A percentile compares a stretch with the other conserved stretches of the same genome.
phyloP scores from a whole-genome alignment of 1,139 yeast species.

The Yamadazyma sp. region DNA sequence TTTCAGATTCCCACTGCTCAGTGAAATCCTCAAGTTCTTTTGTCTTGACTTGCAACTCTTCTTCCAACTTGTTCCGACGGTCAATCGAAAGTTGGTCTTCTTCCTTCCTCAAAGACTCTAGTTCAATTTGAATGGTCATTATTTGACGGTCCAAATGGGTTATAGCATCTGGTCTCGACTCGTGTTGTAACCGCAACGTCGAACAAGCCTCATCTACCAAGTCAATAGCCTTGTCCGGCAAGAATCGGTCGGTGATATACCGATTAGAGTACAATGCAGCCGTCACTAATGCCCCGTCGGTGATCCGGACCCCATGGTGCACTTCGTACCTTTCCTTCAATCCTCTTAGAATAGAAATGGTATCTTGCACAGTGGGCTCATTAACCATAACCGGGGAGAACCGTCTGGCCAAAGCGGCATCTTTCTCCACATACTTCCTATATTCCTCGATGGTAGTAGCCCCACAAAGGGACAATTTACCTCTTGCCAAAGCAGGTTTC shows the following conservation, averaged over 20 bases:
- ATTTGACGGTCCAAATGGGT: slow-evolving; percentile 84
- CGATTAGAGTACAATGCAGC: slow-evolving; percentile 91
- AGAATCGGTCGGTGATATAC: slow-evolving; percentile 84
- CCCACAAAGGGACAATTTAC: slow-evolving; percentile 90
- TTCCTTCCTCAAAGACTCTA: slow-evolving; percentile 90
- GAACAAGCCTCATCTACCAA: slow-evolving; percentile 97
- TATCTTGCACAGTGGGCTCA: slow-evolving; percentile 92
- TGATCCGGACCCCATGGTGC: slow-evolving; percentile 96
- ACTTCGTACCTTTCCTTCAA: slow-evolving; percentile 92
- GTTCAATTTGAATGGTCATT: slow-evolving; percentile 92
- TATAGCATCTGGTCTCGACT: slow-evolving; percentile 93
- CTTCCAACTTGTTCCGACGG: slow-evolving; percentile 63
- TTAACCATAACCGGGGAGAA: slow-evolving; percentile 85
- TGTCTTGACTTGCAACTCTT: slow-evolving; percentile 60
- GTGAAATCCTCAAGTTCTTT: slow-evolving; percentile 70
- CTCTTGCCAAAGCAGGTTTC: slow-evolving; percentile 94
- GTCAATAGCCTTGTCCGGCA: slow-evolving; percentile 96
- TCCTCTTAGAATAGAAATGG: slow-evolving; percentile 90
- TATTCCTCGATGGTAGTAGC: slow-evolving; percentile 93
- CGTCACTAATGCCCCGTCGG: slow-evolving; percentile 90
- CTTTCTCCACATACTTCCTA: slow-evolving; percentile 84
- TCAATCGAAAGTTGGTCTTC: slow-evolving; percentile 82
- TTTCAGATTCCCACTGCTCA: slow-evolving; percentile 83
- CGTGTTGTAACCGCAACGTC: slow-evolving; percentile 89
- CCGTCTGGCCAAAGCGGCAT: slow-evolving; percentile 88